phyloP scores from a whole-genome alignment of 2,329 filamentous ascomycete species.

The Ceratocystis cacaofunesta region DNA sequence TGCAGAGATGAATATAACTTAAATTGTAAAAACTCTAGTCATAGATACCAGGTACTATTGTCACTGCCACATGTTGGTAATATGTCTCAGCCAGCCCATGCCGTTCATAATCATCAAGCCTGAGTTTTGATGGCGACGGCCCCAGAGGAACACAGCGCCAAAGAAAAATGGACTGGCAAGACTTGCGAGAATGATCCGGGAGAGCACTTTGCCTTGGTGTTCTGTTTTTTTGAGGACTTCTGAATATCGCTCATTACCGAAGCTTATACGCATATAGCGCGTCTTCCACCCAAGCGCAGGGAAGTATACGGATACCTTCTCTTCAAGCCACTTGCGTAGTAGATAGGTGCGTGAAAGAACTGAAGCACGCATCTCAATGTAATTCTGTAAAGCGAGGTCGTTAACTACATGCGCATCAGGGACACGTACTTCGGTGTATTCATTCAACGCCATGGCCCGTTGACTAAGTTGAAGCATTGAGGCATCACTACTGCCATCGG shows the following conservation, averaged over 20 bases:
- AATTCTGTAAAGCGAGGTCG: constrained; percentile 80
- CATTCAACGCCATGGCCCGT: constrained; percentile 48
- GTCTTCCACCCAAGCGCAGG: constrained; percentile 77
- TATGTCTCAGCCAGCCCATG: background rate
- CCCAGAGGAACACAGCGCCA: constrained; percentile 9
- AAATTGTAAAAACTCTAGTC: no score
- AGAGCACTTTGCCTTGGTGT: constrained; percentile 48
- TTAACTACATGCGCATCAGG: constrained; percentile 81
- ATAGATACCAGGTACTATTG: no score
- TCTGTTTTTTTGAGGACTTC: constrained; percentile 59
- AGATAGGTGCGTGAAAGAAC: constrained; percentile 67
- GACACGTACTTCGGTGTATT: constrained; percentile 60
- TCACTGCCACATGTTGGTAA: no score
- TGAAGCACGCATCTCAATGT: constrained; percentile 80
- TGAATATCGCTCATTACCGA: constrained; percentile 82
- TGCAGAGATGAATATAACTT: no score
- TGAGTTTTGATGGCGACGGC: constrained; percentile 1
- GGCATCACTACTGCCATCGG: constrained; percentile 24
- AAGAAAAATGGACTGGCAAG: constrained; percentile 11
- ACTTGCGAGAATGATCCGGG: background rate
- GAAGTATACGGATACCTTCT: constrained; percentile 60
- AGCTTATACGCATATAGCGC: constrained; percentile 83
- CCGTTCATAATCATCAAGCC: background rate
- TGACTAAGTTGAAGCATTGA: constrained; percentile 37
- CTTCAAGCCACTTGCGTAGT: constrained; percentile 73